Evolutionary conservation across 2,329 filamentous ascomycete genomes (phyloP).

Genomic region (Venturia asperata): DNA sequence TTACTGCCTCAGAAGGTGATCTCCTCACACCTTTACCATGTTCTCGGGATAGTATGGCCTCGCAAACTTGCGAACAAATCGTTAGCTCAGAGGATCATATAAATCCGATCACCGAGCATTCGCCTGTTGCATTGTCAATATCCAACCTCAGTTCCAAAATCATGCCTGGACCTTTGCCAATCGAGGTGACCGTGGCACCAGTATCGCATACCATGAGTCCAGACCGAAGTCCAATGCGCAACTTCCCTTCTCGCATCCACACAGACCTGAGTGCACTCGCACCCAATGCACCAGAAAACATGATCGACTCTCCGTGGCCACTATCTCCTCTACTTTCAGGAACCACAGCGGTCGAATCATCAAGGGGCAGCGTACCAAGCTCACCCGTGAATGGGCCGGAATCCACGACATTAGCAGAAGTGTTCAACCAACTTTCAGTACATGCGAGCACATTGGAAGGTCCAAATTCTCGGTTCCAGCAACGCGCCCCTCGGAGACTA

Average conservation of each 20-base stretch:
- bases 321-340: neutral
- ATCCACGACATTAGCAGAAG: neutral
- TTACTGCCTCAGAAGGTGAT: no score
- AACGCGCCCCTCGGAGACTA: neutral
- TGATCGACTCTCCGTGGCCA: slow-evolving; percentile 10
- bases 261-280: neutral
- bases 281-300: neutral
- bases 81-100: no score
- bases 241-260: neutral
- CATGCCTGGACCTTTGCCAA: neutral
- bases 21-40: no score
- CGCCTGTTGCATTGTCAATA: no score
- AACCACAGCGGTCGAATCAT: neutral
- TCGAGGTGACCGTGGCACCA: neutral
- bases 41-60: no score
- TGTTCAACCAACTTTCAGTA: slow-evolving; percentile 1
- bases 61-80: no score
- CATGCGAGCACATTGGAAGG: neutral
- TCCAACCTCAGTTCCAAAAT: no score
- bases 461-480: neutral
- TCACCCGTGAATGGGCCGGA: neutral
- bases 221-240: neutral
- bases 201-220: neutral
- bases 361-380: neutral
- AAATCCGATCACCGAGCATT: no score